A percentile compares a stretch with the other conserved stretches of the same genome.
Evolutionary conservation across 345 rosid species (phyloP).

Genomic region (Trapa incisa): DNA sequence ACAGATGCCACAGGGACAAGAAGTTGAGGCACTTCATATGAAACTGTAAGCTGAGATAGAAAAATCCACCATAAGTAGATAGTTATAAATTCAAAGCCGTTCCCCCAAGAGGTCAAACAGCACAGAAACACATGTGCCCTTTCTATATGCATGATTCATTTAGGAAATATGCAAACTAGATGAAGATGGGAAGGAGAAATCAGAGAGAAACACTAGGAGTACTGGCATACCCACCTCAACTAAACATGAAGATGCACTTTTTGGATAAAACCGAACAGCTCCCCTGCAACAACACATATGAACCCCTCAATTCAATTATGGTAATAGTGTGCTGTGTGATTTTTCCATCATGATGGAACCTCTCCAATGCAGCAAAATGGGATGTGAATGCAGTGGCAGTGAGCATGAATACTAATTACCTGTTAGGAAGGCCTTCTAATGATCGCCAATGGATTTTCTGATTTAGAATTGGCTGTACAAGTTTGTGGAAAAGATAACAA

Average conservation of each 20-base stretch:
- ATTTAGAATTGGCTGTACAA: constrained; percentile 67
- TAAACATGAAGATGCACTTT: constrained; percentile 55
- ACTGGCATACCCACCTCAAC: constrained; percentile 49
- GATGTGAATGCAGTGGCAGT: not conserved
- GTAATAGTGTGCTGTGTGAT: not conserved
- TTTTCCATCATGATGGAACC: not conserved
- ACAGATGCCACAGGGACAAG: constrained; percentile 73
- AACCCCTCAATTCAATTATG: constrained; percentile 2
- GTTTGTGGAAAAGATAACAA: not conserved
- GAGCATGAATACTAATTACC: constrained; percentile 17
- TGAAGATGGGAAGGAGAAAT: not conserved
- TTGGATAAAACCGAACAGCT: constrained; percentile 74
- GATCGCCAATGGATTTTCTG: constrained; percentile 93
- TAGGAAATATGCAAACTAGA: not conserved
- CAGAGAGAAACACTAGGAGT: constrained; percentile 1
- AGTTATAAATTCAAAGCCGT: not conserved
- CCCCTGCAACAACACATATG: constrained; percentile 41
- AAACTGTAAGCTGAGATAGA: constrained; percentile 72
- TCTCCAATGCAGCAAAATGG: not conserved
- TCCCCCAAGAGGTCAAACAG: not conserved
- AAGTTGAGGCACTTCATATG: constrained; percentile 83
- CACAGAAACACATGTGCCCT: not conserved
- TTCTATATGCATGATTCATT: not conserved
- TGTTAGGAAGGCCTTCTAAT: constrained; percentile 74
- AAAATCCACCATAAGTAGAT: not conserved